Evolutionary conservation across 1,139 yeast species (phyloP).

Genomic region (Pneumocystis canis): DNA sequence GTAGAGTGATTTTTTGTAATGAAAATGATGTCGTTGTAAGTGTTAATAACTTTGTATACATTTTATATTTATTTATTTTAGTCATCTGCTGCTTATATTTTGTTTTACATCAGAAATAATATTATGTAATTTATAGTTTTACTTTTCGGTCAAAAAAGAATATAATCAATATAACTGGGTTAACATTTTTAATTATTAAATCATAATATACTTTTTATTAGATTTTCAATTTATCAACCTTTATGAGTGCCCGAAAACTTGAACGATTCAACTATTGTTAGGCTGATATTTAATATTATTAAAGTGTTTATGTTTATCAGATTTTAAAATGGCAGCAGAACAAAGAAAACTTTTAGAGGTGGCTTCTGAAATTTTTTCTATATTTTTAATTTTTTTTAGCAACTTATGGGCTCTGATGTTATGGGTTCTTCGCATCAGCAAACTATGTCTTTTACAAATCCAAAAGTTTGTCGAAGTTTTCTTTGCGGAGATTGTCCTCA

Average conservation of each 20-base stretch:
- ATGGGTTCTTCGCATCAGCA: slow-evolving; percentile 26
- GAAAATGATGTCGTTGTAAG: neutral
- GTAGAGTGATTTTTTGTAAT: slow-evolving; percentile 31
- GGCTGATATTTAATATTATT: no score
- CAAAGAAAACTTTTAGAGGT: slow-evolving; percentile 57
- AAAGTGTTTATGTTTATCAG: neutral
- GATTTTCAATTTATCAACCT: neutral
- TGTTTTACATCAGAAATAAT: neutral
- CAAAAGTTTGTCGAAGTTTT: slow-evolving; percentile 63
- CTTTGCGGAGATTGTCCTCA: slow-evolving; percentile 82
- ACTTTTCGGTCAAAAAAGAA: neutral
- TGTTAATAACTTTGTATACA: neutral
- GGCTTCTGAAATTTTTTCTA: neutral
- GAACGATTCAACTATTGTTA: no score
- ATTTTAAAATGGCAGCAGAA: slow-evolving; percentile 38
- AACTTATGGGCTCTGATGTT: slow-evolving; percentile 56
- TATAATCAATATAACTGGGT: neutral
- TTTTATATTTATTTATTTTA: neutral
- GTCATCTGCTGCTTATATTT: neutral
- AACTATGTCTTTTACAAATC: slow-evolving; percentile 37
- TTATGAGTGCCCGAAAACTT: neutral
- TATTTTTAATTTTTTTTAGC: slow-evolving; percentile 21
- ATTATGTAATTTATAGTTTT: neutral
- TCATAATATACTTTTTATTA: neutral
- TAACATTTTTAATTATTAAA: neutral